Conservation (phyloP, 345 rosid genomes). For the Pelargonium nanum region DNA sequence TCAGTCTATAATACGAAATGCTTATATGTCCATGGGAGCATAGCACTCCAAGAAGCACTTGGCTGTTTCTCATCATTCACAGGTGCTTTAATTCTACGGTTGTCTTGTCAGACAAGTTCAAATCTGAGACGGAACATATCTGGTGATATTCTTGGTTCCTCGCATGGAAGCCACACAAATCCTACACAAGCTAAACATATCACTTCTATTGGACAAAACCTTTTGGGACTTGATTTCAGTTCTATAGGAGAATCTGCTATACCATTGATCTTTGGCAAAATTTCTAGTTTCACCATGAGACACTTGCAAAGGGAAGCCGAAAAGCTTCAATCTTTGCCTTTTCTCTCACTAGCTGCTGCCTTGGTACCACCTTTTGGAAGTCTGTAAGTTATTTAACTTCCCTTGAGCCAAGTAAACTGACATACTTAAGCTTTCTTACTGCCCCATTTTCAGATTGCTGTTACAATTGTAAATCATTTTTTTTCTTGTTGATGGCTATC, state of each 20-base stretch:
- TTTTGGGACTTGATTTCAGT: conserved; percentile 24
- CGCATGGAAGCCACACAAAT: conserved; percentile 25
- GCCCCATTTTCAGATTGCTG: neutral
- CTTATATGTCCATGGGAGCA: conserved; percentile 33
- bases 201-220: conserved; percentile 18
- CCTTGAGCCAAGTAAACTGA: neutral
- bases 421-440: neutral
- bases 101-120: conserved; percentile 37
- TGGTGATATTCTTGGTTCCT: conserved; percentile 21
- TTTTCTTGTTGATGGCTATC: conserved; percentile 7
- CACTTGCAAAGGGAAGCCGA: conserved; percentile 48
- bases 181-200: conserved; percentile 22
- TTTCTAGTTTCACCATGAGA: conserved; percentile 37
- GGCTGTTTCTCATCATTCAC: conserved; percentile 53
- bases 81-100: conserved; percentile 43
- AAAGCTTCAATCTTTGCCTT: conserved; percentile 40
- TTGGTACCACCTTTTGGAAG: conserved; percentile 47
- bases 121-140: conserved; percentile 29
- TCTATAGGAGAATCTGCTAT: conserved; percentile 15
- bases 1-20: conserved; percentile 22
- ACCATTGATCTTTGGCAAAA: conserved; percentile 28
- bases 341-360: conserved; percentile 58
- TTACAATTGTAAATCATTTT: neutral
- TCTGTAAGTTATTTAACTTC: conserved; percentile 38
- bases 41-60: conserved; percentile 48